These are phyloP conservation scores for Brettanomyces naardenensis DNA, from an alignment of 805 yeast genomes.

Conservation along the genomic window DNA sequence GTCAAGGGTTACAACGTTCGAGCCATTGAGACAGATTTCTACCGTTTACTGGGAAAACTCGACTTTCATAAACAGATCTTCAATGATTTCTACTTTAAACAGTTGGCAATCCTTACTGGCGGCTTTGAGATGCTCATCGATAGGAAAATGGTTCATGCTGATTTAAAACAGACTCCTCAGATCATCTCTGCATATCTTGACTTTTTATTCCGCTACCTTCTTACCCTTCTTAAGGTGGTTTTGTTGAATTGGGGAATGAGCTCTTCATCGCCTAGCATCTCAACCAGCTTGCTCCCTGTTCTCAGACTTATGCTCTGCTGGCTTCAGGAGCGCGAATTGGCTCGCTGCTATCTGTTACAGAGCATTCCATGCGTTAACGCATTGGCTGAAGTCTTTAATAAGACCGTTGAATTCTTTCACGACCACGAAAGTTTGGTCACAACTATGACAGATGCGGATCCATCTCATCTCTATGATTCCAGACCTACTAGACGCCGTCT, in stretches of 20 bases:
- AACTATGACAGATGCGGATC: constrained; percentile 4
- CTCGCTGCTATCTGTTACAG: constrained; percentile 23
- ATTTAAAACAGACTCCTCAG: constrained; percentile 16
- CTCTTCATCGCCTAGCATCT: constrained; percentile 12
- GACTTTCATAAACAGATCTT: constrained; percentile 27
- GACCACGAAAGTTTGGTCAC: constrained; percentile 5
- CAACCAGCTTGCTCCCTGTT: constrained; percentile 27
- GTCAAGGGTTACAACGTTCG: constrained; percentile 24
- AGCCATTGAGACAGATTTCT: constrained; percentile 26
- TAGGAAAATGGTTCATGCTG: constrained; percentile 14
- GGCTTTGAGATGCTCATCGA: constrained; percentile 29
- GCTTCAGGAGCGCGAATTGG: constrained; percentile 43
- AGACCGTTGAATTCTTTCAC: constrained; percentile 11
- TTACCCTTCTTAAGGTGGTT: constrained; percentile 23
- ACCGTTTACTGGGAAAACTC: constrained; percentile 16
- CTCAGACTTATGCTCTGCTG: constrained; percentile 49
- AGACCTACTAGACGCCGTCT: constrained; percentile 44
- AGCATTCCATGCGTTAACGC: constrained; percentile 11
- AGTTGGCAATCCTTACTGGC: constrained; percentile 30
- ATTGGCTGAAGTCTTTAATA: constrained; percentile 16
- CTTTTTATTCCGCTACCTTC: constrained; percentile 34
- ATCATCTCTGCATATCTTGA: constrained; percentile 27
- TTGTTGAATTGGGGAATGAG: constrained; percentile 17
- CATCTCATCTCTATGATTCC: constrained; percentile 3
- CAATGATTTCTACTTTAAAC: constrained; percentile 28